Base-by-base conservation (phyloP, 2,329 filamentous ascomycete genomes). In the Colletotrichum sp. region DNA sequence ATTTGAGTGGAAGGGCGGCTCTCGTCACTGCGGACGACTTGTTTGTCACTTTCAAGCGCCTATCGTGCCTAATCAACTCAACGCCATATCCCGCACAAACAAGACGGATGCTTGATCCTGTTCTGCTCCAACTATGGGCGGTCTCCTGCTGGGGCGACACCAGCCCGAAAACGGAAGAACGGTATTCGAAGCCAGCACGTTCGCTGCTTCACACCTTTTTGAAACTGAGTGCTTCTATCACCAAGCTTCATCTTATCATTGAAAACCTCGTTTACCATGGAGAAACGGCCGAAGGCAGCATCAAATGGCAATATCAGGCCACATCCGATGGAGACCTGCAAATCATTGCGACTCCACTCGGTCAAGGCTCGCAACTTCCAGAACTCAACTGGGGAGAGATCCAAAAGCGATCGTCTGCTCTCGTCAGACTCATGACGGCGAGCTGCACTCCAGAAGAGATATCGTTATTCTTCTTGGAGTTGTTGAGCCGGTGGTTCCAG, bases 41-140 rank as follows among this genome's bases (percentile, higher is more conserved):
- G 6, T 84, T 86, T 21, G 81, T 82, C 39, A 88, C 91, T 2
- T 80, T 95, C 4, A 86, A 84, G 36, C 88, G 93, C 18, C 82
- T 95, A 1, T 87, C 86, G 43, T 86, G 88, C 1, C 83, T 95
- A 2, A 81, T 92, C 2, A 85, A 90, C 24, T 93, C 92, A 0
- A 93, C 93, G 79, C 92, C 93, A 0, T 93, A 94, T 71, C 91
- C 93, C 0, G 92, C 92, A 0, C 83, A 95, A 12, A 90, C 92
- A 60, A 92, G 89, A 77, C 87, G 93, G 67, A 84, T 95, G 1
- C 82, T 94, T 4, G 85, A 86, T 4, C 91, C 91, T 1, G 80
- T 94, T 3, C 79, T 94, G 4, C 82, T 92, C 6, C 89, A 93
- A 2, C 84, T 95, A 0, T 95, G 93, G 93, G 86, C 88, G 2